These are phyloP conservation scores for Chloromonas sp. DNA, from an alignment of 163 green algal genomes.

Conservation along the genomic window DNA sequence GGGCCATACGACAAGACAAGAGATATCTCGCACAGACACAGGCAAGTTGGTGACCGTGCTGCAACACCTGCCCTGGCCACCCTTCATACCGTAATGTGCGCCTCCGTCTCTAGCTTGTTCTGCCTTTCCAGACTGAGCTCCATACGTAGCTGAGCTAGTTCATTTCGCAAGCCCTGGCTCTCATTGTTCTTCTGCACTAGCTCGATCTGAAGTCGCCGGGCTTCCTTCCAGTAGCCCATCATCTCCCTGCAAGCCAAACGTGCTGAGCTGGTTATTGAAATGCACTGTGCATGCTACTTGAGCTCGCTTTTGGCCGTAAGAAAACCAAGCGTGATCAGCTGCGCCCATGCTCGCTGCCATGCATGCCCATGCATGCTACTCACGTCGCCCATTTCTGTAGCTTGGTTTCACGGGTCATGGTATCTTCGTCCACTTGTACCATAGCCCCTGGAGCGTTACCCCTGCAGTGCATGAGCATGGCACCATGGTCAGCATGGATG, in stretches of 20 bases:
- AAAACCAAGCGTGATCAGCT: background rate
- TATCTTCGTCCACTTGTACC: constrained; percentile 8
- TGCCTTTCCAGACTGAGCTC: constrained; percentile 18
- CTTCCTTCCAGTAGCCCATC: constrained; percentile 5
- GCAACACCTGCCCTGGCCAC: too few relatives aligned
- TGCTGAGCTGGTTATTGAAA: background rate
- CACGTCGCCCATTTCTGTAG: constrained; percentile 21
- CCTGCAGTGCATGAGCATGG: background rate
- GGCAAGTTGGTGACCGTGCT: too few relatives aligned
- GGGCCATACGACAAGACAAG: too few relatives aligned
- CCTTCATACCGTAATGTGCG: background rate
- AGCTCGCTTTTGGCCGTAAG: background rate
- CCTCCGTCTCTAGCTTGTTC: background rate
- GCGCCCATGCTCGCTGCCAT: background rate
- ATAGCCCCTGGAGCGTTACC: constrained; percentile 14
- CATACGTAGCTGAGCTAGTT: constrained; percentile 12
- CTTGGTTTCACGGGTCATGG: constrained; percentile 17
- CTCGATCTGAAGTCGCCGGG: constrained; percentile 2
- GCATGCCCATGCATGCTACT: background rate
- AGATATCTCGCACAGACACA: too few relatives aligned
- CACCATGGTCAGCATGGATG: too few relatives aligned
- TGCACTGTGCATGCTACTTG: background rate
- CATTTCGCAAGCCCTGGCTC: constrained; percentile 5
- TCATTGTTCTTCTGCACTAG: constrained; percentile 7
- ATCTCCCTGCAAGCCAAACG: constrained; percentile 6